Base-by-base conservation (phyloP, 2,329 filamentous ascomycete species). In the Colletotrichum graminicola region DNA sequence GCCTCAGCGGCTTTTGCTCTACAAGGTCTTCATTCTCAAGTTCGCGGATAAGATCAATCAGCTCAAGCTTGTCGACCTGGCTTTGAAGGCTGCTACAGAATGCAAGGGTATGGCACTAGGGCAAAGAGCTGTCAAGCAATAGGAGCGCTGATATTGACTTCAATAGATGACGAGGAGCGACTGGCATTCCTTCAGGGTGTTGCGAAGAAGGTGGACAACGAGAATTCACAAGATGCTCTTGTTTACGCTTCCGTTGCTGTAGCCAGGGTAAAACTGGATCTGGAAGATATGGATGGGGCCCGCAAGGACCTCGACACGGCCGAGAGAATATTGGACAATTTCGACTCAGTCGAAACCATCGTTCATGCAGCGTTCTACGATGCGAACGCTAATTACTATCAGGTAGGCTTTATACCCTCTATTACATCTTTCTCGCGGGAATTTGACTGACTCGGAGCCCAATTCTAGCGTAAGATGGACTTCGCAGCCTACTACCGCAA, bases 21-120 rank as follows among this genome's bases (percentile, higher is more conserved):
- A 96, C 88, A 94, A 96, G 84, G 91, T 91, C 77, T 99, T 99
- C 86, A 93, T 99, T 82, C 90, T 95, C 81, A 96, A 93, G 82
- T 99, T 99, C 80, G 94, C 95, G 75, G 95, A 97, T 81, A 98
- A 97, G 88, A 98, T 99, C 87, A 99, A 98, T 85, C 95, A 98
- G 86, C 88, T 99, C 74, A 98, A 98, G 88, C 92, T 98, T 76
- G 96, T 99, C 75, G 92, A 93, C 75, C 86, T 99, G 75, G 96
- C 94, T 21, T 85, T 98, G 80, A 93, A 93, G 83, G 93, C 96
- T 56, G 94, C 94, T 64, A 90, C 92, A 78, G 92, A 97, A 85
- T 97, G 93, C 82, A 88, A 89, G 85, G 91, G 94, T 95, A 81
- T 62, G 82, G 18, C 23, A 26, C 12, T 7, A 11, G 34, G 11